Percentiles rank a stretch among this genome's conserved stretches.
Evolutionary conservation across 2,329 filamentous ascomycete species (phyloP).

Genomic region (Fonsecaea nubica): DNA sequence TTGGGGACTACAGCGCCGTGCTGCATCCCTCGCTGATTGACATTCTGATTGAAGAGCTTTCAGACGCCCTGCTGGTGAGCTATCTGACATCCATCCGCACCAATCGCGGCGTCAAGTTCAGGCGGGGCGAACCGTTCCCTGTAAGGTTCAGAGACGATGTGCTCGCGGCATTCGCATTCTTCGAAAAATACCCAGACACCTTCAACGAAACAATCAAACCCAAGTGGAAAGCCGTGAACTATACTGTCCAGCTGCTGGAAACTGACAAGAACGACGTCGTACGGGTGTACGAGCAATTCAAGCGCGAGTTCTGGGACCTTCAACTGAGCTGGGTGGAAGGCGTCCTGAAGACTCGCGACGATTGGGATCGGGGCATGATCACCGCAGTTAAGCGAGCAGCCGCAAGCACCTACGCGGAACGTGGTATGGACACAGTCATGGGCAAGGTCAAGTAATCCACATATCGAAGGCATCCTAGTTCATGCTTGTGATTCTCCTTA

Average conservation of each 20-base stretch:
- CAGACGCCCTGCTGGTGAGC: conserved; percentile 84
- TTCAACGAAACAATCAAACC: conserved; percentile 79
- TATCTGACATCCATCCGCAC: conserved; percentile 79
- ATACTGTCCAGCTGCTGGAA: conserved; percentile 77
- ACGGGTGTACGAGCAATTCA: conserved; percentile 82
- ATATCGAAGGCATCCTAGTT: background rate
- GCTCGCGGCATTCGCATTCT: conserved; percentile 87
- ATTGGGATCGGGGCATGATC: conserved; percentile 90
- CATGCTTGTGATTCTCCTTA: background rate
- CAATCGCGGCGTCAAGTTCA: conserved; percentile 90
- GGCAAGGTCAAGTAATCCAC: conserved; percentile 74
- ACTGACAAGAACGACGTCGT: conserved; percentile 75
- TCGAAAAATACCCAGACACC: conserved; percentile 70
- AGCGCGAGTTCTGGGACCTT: conserved; percentile 87
- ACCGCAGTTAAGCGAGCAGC: conserved; percentile 86
- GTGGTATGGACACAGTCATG: conserved; percentile 92
- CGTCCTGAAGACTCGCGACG: conserved; percentile 82
- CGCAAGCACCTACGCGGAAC: conserved; percentile 80
- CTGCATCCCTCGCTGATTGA: conserved; percentile 87
- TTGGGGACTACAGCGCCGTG: conserved; percentile 82
- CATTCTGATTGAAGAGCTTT: conserved; percentile 90
- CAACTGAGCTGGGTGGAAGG: conserved; percentile 96
- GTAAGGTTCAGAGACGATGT: conserved; percentile 96
- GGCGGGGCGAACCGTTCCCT: conserved; percentile 81
- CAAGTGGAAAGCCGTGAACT: conserved; percentile 90